Evolutionary conservation across 1,284 basidiomycete species (phyloP).

Genomic region (Cryptococcus neoformans): DNA sequence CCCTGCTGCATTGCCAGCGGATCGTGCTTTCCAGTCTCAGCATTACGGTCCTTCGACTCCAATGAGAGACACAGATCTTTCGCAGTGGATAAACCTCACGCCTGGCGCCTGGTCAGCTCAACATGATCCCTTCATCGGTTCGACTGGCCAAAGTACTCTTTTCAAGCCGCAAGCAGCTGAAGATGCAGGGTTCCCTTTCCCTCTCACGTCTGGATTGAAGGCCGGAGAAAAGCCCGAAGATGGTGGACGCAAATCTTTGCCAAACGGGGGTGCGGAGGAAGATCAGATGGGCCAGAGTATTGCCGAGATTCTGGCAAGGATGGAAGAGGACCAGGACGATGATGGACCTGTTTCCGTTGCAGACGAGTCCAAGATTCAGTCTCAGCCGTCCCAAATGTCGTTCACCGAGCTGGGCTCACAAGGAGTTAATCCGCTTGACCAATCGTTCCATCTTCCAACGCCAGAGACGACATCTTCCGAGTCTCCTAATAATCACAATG

Average conservation of each 20-base stretch:
- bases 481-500: constrained; percentile 7
- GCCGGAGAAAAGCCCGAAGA: neutral
- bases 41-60: constrained; percentile 38
- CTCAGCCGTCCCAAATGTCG: neutral
- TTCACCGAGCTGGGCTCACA: neutral
- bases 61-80: constrained; percentile 34
- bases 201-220: neutral
- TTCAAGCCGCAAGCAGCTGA: neutral
- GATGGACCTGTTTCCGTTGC: constrained; percentile 6
- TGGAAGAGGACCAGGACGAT: constrained; percentile 36
- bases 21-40: constrained; percentile 6
- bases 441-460: constrained; percentile 27
- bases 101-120: constrained; percentile 32
- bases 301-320: constrained; percentile 37
- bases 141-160: neutral
- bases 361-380: neutral
- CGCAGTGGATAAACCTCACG: constrained; percentile 41
- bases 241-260: neutral
- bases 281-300: constrained; percentile 18
- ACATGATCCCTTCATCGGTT: neutral
- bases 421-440: neutral
- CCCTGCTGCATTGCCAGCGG: neutral
- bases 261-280: neutral
- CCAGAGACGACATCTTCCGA: constrained; percentile 28
- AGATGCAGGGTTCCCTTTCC: neutral